Conservation (phyloP, 805 yeast genomes). For the Candida orba region DNA sequence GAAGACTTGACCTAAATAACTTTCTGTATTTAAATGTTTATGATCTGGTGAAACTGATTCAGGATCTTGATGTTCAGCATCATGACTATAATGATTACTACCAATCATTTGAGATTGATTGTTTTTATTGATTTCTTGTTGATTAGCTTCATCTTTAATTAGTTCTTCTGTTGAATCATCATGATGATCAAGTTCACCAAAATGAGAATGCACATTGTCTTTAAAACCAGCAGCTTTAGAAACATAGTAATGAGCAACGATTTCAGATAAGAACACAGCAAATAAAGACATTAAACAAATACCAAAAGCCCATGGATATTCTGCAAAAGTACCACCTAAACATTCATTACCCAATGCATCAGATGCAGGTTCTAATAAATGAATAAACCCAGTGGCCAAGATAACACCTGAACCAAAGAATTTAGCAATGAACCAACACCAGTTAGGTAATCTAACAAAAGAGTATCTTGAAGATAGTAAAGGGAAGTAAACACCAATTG, state of each 20-base stretch:
- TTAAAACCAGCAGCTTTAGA: conserved; percentile 24
- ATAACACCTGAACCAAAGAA: conserved; percentile 83
- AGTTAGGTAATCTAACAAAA: conserved; percentile 48
- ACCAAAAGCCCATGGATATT: conserved; percentile 52
- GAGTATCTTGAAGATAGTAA: conserved; percentile 53
- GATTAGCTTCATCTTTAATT: background rate
- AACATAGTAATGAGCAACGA: conserved; percentile 38
- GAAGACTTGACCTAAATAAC: conserved; percentile 49
- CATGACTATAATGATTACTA: conserved; percentile 38
- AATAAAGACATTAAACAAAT: conserved; percentile 42
- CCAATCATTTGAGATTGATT: conserved; percentile 20
- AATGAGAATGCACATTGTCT: conserved; percentile 40
- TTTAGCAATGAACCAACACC: conserved; percentile 62
- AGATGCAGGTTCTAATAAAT: conserved; percentile 61
- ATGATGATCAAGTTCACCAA: conserved; percentile 33
- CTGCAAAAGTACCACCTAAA: conserved; percentile 51
- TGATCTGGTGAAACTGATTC: conserved; percentile 33
- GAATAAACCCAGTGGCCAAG: conserved; percentile 75
- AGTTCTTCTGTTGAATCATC: conserved; percentile 11
- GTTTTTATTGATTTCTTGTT: too few relatives aligned
- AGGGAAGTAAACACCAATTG: conserved; percentile 57
- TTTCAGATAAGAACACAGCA: conserved; percentile 40
- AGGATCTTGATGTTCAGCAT: conserved; percentile 36
- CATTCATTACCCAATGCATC: conserved; percentile 51
- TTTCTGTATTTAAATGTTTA: conserved; percentile 28